Evolutionary conservation across 1,284 basidiomycete genomes (phyloP), one percentile per base, ranked within the genome.

Genomic region (Papiliotrema laurentii): DNA sequence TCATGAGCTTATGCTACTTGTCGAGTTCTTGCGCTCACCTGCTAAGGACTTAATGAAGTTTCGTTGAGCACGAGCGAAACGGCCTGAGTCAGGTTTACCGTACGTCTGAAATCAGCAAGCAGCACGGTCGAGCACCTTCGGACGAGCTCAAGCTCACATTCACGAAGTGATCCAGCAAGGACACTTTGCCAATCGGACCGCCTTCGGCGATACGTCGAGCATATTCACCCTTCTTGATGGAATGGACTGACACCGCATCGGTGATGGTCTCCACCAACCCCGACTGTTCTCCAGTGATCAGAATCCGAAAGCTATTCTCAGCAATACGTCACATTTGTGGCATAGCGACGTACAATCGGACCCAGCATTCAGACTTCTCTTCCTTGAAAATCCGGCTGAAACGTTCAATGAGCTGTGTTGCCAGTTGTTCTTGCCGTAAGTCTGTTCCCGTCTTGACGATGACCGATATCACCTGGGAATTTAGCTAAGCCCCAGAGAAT

Each of bases 381-480:
- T 97, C 93, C 60, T 84, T 83, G 91, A 92, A 99, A 64, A 99
- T 97, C 50, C 83, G 78, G 53, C 88, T 85, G 68, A 99, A 97
- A 66, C 94, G 87, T 58, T 79, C 85, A 51, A 99, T 94, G 7
- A 99, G 81, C 68, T 97, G 92, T 7, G 93, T 89, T 6, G 96
- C 96, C 25, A 99, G 80, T 73, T 98, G 96, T 70, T 99, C 96
- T 75, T 99, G 96, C 42, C 96, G 83, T 46, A 99, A 74, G 73
- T 99, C 96, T 25, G 87, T 92, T 2, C 94, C 96, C 3, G 93
- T 97, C 76, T 99, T 99, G 68, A 99, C 91, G 56, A 99, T 99
- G 42, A 97, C 90, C 9, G 92, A 94, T 41, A 97, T 83, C 57
- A 93, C 91, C 72, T 74, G 43, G 14, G 22, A 3, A 7, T 7